Conservation (phyloP, 108 stramenopile genomes). For the Fragilaria radians region DNA sequence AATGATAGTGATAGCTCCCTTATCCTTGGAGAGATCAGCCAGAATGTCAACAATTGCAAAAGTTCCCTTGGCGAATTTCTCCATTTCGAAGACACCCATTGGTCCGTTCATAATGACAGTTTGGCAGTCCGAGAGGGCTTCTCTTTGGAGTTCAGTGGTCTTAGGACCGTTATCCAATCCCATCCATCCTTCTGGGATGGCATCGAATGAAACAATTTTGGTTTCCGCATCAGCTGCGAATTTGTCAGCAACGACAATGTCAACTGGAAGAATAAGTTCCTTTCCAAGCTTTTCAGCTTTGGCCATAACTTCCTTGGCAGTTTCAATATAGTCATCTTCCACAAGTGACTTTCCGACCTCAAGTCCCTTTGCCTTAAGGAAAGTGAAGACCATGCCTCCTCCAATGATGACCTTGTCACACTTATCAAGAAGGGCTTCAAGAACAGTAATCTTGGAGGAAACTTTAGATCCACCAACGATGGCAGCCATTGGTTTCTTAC, state of each 20-base stretch:
- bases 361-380: constrained; percentile 97
- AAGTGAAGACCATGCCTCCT: constrained; percentile 99
- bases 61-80: constrained; percentile 92
- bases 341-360: constrained; percentile 90
- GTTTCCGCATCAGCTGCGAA: constrained; percentile 87
- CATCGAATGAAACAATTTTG: constrained; percentile 74
- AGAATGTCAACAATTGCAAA: constrained; percentile 92
- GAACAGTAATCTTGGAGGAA: constrained; percentile 98
- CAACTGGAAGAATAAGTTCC: constrained; percentile 91
- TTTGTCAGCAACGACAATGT: constrained; percentile 91
- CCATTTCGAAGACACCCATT: constrained; percentile 99
- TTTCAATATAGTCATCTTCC: constrained; percentile 96
- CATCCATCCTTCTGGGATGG: constrained; percentile 99
- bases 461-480: constrained; percentile 99
- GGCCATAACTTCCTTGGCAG: constrained; percentile 92
- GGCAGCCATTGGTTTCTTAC: constrained; percentile 97
- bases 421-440: constrained; percentile 98
- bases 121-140: constrained; percentile 84
- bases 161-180: constrained; percentile 98
- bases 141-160: constrained; percentile 81
- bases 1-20: constrained; percentile 95
- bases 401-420: constrained; percentile 98
- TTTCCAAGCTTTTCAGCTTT: constrained; percentile 91
- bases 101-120: constrained; percentile 98
- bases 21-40: constrained; percentile 87